phyloP scores from a whole-genome alignment of 2,329 filamentous ascomycete genomes.

The Penicillium frequentans region DNA sequence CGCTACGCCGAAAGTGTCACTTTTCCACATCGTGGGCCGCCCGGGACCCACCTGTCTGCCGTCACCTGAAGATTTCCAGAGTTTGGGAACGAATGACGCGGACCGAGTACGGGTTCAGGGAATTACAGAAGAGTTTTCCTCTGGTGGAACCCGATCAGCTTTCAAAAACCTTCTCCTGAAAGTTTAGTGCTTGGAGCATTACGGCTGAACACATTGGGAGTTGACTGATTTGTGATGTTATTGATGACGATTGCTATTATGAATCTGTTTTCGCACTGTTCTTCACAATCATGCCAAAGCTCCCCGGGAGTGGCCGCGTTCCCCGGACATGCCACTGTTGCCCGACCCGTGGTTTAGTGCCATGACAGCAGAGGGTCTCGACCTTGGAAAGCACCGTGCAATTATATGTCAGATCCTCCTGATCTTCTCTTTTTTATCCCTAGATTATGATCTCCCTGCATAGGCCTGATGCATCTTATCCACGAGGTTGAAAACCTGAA shows the following conservation, averaged over 20 bases:
- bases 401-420: background rate
- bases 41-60: constrained; percentile 11
- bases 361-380: background rate
- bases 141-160: constrained; percentile 4
- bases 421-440: background rate
- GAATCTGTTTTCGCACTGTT: no score
- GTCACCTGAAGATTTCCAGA: constrained; percentile 15
- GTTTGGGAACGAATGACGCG: background rate
- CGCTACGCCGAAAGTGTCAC: background rate
- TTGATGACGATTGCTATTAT: no score
- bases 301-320: constrained; percentile 12
- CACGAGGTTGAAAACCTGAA: constrained; percentile 4
- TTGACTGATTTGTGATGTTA: background rate
- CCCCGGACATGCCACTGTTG: constrained; percentile 2
- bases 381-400: background rate
- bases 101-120: constrained; percentile 2
- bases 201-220: background rate
- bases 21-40: constrained; percentile 4
- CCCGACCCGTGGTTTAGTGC: constrained; percentile 13
- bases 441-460: background rate
- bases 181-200: background rate
- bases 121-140: background rate
- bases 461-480: background rate
- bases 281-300: background rate
- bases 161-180: background rate